Evolutionary conservation across 441 rosid species (phyloP).

Genomic region (Erodium chrysanthum): DNA sequence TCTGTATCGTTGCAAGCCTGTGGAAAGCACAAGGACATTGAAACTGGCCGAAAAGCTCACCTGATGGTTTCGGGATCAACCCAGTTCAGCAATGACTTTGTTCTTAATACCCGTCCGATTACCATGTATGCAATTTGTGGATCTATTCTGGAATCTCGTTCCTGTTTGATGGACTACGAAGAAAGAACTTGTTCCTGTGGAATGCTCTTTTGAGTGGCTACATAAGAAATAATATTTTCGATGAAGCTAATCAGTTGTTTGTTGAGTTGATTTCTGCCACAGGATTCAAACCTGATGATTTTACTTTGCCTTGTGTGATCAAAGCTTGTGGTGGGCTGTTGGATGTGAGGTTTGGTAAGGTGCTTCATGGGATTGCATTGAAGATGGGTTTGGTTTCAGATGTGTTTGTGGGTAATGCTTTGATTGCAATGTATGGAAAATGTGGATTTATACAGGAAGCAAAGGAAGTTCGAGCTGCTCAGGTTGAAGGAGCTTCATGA

Average conservation of each 20-base stretch:
- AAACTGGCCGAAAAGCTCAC: constrained; percentile 38
- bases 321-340: constrained; percentile 48
- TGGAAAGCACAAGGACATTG: constrained; percentile 35
- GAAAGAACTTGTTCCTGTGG: constrained; percentile 55
- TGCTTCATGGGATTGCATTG: constrained; percentile 44
- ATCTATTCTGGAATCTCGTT: constrained; percentile 37
- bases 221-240: constrained; percentile 41
- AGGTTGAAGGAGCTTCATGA: constrained; percentile 53
- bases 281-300: constrained; percentile 41
- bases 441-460: constrained; percentile 35
- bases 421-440: constrained; percentile 42
- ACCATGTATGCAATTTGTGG: constrained; percentile 54
- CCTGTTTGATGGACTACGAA: constrained; percentile 31
- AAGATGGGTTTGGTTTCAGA: constrained; percentile 43
- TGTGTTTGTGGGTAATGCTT: constrained; percentile 44
- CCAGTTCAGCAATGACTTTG: constrained; percentile 32
- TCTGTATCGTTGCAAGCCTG: constrained; percentile 47
- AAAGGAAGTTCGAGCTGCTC: constrained; percentile 25
- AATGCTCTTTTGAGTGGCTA: constrained; percentile 57
- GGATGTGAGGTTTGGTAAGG: constrained; percentile 33
- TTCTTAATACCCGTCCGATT: constrained; percentile 45
- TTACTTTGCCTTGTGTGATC: constrained; percentile 58
- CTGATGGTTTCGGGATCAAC: constrained; percentile 31
- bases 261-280: constrained; percentile 32
- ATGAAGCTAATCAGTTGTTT: constrained; percentile 35